Evolutionary conservation across 1,139 yeast species (phyloP).

Genomic region (Zygosaccharomyces sapae): DNA sequence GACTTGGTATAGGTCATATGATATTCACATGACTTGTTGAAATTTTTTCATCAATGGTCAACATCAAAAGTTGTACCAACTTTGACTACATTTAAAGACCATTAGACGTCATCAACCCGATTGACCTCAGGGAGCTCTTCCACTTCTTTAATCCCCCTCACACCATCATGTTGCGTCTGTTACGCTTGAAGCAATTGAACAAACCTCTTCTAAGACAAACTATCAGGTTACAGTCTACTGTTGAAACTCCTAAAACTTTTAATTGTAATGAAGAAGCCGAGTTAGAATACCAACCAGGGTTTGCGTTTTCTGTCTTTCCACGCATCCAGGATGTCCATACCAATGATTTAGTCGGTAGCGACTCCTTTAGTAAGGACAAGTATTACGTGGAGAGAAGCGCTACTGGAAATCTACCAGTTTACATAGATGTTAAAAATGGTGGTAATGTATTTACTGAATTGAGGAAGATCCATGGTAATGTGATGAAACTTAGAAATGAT

Average conservation of each 20-base stretch:
- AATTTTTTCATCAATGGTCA: not conserved
- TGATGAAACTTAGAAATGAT: conserved; percentile 55
- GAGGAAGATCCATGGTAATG: conserved; percentile 60
- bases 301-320: conserved; percentile 28
- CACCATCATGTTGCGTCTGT: not conserved
- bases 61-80: not conserved
- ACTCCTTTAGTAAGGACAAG: conserved; percentile 42
- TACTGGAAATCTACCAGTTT: conserved; percentile 66
- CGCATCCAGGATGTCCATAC: conserved; percentile 28
- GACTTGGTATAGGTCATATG: not conserved
- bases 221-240: conserved; percentile 9
- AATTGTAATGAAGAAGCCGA: not conserved
- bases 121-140: not conserved
- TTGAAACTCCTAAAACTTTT: conserved; percentile 1
- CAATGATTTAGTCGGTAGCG: conserved; percentile 32
- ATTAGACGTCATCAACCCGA: not conserved
- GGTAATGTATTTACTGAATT: conserved; percentile 55
- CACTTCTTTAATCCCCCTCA: not conserved
- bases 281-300: conserved; percentile 1
- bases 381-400: conserved; percentile 54
- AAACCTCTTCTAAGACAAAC: not conserved
- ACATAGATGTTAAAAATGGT: conserved; percentile 46
- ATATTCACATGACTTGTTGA: not conserved
- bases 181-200: not conserved
- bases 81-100: not conserved